Evolutionary conservation across 805 yeast genomes (phyloP).

Genomic region (Saccharomyces paradoxus): DNA sequence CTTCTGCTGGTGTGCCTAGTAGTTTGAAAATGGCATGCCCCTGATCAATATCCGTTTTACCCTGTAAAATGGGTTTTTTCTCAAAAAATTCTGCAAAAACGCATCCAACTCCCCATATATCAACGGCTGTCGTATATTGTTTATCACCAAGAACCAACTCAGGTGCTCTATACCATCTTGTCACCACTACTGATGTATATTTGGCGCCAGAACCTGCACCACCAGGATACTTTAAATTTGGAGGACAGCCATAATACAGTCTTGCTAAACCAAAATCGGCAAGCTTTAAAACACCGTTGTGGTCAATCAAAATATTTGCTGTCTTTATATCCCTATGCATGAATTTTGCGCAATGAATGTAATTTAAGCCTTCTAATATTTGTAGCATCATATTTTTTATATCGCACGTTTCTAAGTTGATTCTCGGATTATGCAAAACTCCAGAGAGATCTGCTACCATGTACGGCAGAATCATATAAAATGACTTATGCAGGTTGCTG

Average conservation of each 20-base stretch:
- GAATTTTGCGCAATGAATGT: slow-evolving; percentile 49
- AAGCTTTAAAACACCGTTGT: slow-evolving; percentile 68
- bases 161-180: slow-evolving; percentile 97
- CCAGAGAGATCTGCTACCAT: slow-evolving; percentile 92
- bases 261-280: slow-evolving; percentile 97
- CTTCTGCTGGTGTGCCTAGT: slow-evolving; percentile 67
- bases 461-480: slow-evolving; percentile 86
- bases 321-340: slow-evolving; percentile 92
- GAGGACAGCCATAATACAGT: slow-evolving; percentile 52
- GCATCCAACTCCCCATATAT: slow-evolving; percentile 97
- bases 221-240: slow-evolving; percentile 38
- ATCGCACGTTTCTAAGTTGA: slow-evolving; percentile 52
- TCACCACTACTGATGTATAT: slow-evolving; percentile 73
- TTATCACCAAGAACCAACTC: slow-evolving; percentile 82
- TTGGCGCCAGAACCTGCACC: slow-evolving; percentile 37
- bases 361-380: slow-evolving; percentile 70
- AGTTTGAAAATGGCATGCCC: slow-evolving; percentile 71
- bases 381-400: slow-evolving; percentile 80
- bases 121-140: slow-evolving; percentile 87
- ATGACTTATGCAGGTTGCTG: slow-evolving; percentile 28
- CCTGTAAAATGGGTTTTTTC: slow-evolving; percentile 75
- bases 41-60: slow-evolving; percentile 81
- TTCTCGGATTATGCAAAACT: slow-evolving; percentile 67
- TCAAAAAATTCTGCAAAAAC: slow-evolving; percentile 86
- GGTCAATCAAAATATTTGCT: slow-evolving; percentile 82